Base-by-base conservation (phyloP, 768 basidiomycete genomes). In the Kwoniella shandongensis region DNA sequence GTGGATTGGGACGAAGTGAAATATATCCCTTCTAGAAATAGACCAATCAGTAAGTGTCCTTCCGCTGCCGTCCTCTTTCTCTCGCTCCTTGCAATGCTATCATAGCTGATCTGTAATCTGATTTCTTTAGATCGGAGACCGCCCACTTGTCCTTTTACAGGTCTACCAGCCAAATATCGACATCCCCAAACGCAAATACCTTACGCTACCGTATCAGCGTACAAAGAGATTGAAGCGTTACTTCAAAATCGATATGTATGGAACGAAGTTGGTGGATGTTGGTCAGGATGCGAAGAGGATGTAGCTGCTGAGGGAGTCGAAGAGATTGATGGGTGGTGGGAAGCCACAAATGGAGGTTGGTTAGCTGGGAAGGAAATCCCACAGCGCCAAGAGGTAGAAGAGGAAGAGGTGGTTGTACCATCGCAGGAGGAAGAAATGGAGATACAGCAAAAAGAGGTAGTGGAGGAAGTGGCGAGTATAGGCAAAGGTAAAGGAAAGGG, bases 121-220 rank as follows among this genome's bases (percentile, higher is more conserved):
- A 32, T 13, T 32, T 53, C 4, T 45, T 12, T 59, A 91, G 89
- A 82, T 23, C 86, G 87, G 15, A 85, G 85, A 0, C 80, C 80
- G 17, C 83, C 81, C 52, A 79, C 74, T 6, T 94, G 92, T 72
- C 84, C 83, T 0, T 83, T 97, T 58, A 93, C 89, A 0, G 93
- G 93, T 2, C 80, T 80, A 40, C 79, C 81, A 3, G 91, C 91
- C 0, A 82, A 78, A 42, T 97, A 97, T 70, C 71, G 83, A 36
- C 91, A 96, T 73, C 91, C 92, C 1, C 79, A 83, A 39, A 86
- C 87, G 0, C 84, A 84, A 10, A 85, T 88, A 5, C 91, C 90
- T 0, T 97, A 84, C 74, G 87, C 89, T 1, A 83, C 86, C 54
- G 72, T 82, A 13, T 77, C 78, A 20, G 89, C 87, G 11, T 96